Evolutionary conservation across 192 early-diverging fungal species (phyloP).

Genomic region (Umbelopsis sp.): DNA sequence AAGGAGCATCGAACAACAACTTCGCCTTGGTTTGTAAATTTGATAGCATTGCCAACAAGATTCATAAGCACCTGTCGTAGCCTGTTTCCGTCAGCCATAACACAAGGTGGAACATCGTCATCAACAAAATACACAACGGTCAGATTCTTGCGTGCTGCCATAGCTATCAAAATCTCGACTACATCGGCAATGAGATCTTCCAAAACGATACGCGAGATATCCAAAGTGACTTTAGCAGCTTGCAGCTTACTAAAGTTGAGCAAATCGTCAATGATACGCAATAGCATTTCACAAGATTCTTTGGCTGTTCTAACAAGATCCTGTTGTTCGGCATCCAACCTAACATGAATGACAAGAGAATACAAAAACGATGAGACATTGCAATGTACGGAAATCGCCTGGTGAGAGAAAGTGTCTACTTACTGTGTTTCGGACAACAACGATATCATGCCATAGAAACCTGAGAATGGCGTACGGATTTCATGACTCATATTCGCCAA

Average conservation of each 20-base stretch:
- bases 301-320: conserved; percentile 55
- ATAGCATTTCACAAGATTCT: conserved; percentile 50
- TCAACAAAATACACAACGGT: conserved; percentile 57
- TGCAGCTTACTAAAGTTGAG: conserved; percentile 52
- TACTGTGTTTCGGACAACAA: conserved; percentile 42
- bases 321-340: conserved; percentile 46
- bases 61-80: conserved; percentile 76
- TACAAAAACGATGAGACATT: too few relatives aligned
- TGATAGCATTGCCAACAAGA: conserved; percentile 74
- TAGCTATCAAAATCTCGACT: conserved; percentile 60
- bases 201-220: conserved; percentile 41
- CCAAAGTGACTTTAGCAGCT: conserved; percentile 50
- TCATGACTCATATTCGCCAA: conserved; percentile 43
- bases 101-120: conserved; percentile 52
- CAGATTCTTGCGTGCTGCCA: conserved; percentile 64
- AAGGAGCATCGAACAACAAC: conserved; percentile 52
- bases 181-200: conserved; percentile 51
- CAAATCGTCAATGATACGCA: conserved; percentile 53
- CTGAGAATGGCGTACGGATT: conserved; percentile 50
- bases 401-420: neutral
- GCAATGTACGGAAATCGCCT: neutral
- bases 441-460: conserved; percentile 52
- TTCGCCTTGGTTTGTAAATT: conserved; percentile 64
- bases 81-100: conserved; percentile 69
- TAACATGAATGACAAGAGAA: too few relatives aligned